Percentiles rank a stretch among this genome's conserved stretches.
Conservation (phyloP, 768 basidiomycete genomes). For the Mycena capillaripes region DNA sequence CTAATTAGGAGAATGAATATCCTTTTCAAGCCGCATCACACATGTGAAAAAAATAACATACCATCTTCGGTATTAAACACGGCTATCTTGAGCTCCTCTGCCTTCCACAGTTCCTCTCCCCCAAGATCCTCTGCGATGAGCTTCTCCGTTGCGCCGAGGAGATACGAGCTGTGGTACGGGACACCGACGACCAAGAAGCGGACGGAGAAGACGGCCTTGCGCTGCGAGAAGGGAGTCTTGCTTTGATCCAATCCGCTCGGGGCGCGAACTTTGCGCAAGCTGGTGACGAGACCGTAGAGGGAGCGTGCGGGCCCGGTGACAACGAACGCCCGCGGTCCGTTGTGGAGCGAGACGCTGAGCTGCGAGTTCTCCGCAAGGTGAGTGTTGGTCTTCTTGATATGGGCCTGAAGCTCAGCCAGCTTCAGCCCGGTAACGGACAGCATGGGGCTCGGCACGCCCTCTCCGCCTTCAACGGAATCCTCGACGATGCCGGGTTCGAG, state of each 20-base stretch:
- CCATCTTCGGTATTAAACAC: constrained; percentile 96
- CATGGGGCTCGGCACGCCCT: constrained; percentile 96
- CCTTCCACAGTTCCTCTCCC: constrained; percentile 83
- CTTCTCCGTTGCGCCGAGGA: constrained; percentile 81
- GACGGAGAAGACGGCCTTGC: constrained; percentile 92
- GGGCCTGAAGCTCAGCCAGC: constrained; percentile 81
- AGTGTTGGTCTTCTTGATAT: constrained; percentile 89
- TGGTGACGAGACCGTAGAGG: constrained; percentile 94
- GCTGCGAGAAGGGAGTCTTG: constrained; percentile 94
- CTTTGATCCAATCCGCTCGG: constrained; percentile 91
- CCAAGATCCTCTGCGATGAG: constrained; percentile 81
- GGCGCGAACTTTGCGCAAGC: constrained; percentile 91
- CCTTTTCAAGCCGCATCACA: constrained; percentile 24
- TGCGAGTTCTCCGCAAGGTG: constrained; percentile 86
- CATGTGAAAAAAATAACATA: constrained; percentile 54
- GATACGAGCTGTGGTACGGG: constrained; percentile 94
- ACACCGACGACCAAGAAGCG: constrained; percentile 97
- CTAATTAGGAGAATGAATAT: constrained; percentile 56
- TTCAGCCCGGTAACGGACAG: constrained; percentile 88
- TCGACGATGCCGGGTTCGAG: constrained; percentile 90
- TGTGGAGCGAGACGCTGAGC: constrained; percentile 90
- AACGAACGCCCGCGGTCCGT: constrained; percentile 92
- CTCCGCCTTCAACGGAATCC: constrained; percentile 92
- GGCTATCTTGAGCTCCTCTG: constrained; percentile 80
- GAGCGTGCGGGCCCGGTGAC: constrained; percentile 93